Percentiles rank a stretch among this genome's conserved stretches.
These are phyloP conservation scores for Calocybe gangraenosa DNA, from an alignment of 768 basidiomycete genomes.

Conservation along the genomic window DNA sequence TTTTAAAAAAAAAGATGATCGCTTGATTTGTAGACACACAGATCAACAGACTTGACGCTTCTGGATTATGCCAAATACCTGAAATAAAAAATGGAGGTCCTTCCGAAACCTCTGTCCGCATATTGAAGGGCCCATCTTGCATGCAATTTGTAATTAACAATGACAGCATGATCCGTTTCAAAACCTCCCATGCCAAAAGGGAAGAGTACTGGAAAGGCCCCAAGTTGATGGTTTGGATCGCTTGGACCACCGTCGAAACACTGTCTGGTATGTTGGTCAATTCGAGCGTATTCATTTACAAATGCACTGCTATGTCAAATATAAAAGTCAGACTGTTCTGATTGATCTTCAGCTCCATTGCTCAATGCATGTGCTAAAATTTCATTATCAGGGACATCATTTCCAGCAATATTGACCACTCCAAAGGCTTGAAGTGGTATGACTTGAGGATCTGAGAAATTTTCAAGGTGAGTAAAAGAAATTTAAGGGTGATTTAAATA, in stretches of 20 bases:
- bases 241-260: neutral
- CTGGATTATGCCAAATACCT: conserved; percentile 24
- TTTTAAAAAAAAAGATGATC: conserved; percentile 19
- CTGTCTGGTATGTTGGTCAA: neutral
- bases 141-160: conserved; percentile 16
- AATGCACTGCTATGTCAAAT: neutral
- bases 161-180: conserved; percentile 1
- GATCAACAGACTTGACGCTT: conserved; percentile 20
- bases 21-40: conserved; percentile 28
- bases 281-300: conserved; percentile 6
- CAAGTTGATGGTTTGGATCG: conserved; percentile 9
- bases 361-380: neutral
- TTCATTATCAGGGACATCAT: neutral
- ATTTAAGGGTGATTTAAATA: no score
- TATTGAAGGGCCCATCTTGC: conserved; percentile 22
- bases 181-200: conserved; percentile 15
- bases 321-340: neutral
- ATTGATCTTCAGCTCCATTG: neutral
- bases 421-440: neutral
- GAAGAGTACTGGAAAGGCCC: conserved; percentile 5
- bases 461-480: no score
- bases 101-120: conserved; percentile 23
- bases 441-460: neutral
- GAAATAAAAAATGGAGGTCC: conserved; percentile 25
- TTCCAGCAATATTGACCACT: neutral